Conservation (phyloP, 495 filamentous ascomycete genomes). For the Terfezia boudieri region DNA sequence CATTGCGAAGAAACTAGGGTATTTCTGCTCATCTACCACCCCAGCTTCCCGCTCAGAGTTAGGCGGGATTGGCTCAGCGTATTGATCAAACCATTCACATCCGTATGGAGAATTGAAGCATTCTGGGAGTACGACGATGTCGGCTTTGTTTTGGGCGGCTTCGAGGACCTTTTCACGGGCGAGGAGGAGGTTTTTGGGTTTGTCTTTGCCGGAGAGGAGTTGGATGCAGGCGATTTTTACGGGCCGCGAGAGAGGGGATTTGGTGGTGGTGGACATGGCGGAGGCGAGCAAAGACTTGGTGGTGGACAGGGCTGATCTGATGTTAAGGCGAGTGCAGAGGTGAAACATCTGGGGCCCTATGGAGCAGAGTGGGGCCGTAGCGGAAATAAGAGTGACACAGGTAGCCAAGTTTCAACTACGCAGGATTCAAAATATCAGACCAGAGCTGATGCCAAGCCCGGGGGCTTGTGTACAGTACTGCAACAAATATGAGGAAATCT, state of each 20-base stretch:
- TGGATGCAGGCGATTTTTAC: conserved; percentile 69
- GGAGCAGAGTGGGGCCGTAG: no score
- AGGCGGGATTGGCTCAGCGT: conserved; percentile 70
- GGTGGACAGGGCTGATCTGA: no score
- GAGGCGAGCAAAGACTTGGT: neutral
- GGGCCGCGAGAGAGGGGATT: conserved; percentile 36
- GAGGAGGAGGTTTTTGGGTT: conserved; percentile 57
- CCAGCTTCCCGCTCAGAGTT: conserved; percentile 29
- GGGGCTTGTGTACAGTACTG: no score
- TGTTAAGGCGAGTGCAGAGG: no score
- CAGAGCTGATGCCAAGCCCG: no score
- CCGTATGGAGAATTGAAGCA: conserved; percentile 99
- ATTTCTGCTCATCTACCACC: conserved; percentile 26
- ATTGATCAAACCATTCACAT: conserved; percentile 69
- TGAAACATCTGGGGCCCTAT: no score
- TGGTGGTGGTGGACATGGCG: neutral
- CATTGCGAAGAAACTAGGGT: conserved; percentile 68
- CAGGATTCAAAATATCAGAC: no score
- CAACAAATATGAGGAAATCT: no score
- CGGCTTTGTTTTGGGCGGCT: conserved; percentile 51
- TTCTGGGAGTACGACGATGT: conserved; percentile 52
- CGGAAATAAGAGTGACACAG: no score
- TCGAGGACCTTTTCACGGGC: conserved; percentile 66
- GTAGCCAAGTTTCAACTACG: no score
- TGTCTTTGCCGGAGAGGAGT: conserved; percentile 57